Conservation (phyloP, 2,329 filamentous ascomycete species). For the Microdochium paspali region DNA sequence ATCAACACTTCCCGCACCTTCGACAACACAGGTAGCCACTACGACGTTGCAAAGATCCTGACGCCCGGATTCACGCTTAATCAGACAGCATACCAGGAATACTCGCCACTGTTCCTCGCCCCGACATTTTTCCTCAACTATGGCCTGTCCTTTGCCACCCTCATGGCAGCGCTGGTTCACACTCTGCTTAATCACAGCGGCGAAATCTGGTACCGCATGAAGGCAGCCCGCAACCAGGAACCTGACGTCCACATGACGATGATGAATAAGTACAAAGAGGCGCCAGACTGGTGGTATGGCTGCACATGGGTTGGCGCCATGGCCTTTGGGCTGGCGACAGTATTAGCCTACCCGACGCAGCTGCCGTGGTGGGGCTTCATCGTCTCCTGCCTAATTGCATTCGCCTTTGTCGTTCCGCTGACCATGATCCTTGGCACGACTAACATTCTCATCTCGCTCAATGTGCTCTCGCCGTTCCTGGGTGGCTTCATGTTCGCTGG, state of each 20-base stretch:
- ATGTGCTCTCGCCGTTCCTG: slow-evolving; percentile 43
- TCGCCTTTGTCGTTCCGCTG: slow-evolving; percentile 35
- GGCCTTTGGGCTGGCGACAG: slow-evolving; percentile 33
- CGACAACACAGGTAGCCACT: slow-evolving; percentile 43
- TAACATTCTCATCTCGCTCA: slow-evolving; percentile 39
- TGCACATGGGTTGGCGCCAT: slow-evolving; percentile 33
- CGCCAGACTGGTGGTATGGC: slow-evolving; percentile 47
- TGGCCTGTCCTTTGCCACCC: slow-evolving; percentile 42
- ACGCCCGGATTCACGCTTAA: slow-evolving; percentile 38
- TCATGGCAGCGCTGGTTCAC: slow-evolving; percentile 33
- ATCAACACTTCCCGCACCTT: slow-evolving; percentile 44
- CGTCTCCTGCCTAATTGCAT: slow-evolving; percentile 33
- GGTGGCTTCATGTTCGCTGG: slow-evolving; percentile 52
- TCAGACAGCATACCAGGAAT: slow-evolving; percentile 38
- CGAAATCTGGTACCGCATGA: slow-evolving; percentile 33
- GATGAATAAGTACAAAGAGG: slow-evolving; percentile 42
- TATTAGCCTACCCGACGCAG: slow-evolving; percentile 35
- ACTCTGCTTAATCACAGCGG: slow-evolving; percentile 27
- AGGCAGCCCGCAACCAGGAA: slow-evolving; percentile 34
- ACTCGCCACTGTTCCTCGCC: slow-evolving; percentile 45
- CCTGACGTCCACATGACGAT: slow-evolving; percentile 39
- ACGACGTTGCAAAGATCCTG: slow-evolving; percentile 43
- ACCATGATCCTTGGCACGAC: slow-evolving; percentile 38
- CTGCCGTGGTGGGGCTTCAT: slow-evolving; percentile 45
- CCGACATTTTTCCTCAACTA: slow-evolving; percentile 35